Base-by-base conservation (phyloP, 164 flowering plant species). In the Vitis rotundifolia region DNA sequence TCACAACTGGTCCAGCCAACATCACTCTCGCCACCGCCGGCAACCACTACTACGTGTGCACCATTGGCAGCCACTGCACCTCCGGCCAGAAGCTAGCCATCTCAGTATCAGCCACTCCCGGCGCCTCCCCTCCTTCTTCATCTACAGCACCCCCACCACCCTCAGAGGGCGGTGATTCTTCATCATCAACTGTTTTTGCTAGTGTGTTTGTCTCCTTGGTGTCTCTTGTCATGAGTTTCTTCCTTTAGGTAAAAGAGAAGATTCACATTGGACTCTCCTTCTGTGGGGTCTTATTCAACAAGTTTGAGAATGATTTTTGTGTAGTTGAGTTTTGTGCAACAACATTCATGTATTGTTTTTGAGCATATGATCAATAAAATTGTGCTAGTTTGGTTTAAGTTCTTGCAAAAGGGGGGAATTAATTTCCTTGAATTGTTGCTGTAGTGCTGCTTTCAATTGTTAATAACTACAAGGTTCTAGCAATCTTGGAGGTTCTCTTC, bases 31-130 rank as follows among this genome's bases (percentile, higher is more conserved):
- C 28, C 51, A 0, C 80, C 11, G 29, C 78, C 10, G 87, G 87
- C 47, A 76, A 79, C 2, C 79, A 80, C 69, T 77, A 70, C 75
- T 86, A 54, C 78, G 79, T 84, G 59, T 82, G 87, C 81, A 77
- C 86, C 28, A 0, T 78, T 16, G 68, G 76, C 60, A 1, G 16
- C 15, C 88, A 84, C 72, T 86, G 90, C 75, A 28, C 11, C 5
- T 2, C 1, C 2, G 88, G 87, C 47, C 87, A 84, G 63, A 80
- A 73, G 56, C 63, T 86, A 13, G 55, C 78, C 63, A 72, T 86
- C 11, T 72, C 61, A 3, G 83, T 78, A 69, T 66, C 75, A 0
- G 68, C 71, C 29, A 19, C 82, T 15, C 14, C 81, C 8, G 59
- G 61, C 1, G 44, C 76, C 10, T 16, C 61, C 16, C 49, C 79